phyloP scores from a whole-genome alignment of 2,329 filamentous ascomycete genomes.

The Phaeoacremonium minimum region DNA sequence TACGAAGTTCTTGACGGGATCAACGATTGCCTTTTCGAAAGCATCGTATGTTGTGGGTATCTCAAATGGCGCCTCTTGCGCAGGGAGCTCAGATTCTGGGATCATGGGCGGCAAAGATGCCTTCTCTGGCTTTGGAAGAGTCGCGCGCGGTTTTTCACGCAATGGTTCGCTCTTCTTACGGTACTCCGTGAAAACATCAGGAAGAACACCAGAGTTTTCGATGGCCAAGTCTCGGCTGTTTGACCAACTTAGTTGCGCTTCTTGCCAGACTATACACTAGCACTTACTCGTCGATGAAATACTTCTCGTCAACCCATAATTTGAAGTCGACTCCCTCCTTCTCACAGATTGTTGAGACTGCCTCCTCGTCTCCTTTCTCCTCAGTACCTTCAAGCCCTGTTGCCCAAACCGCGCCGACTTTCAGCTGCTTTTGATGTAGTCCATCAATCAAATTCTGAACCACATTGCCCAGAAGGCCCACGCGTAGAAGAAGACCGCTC shows the following conservation, averaged over 20 bases:
- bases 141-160: conserved; percentile 55
- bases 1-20: conserved; percentile 52
- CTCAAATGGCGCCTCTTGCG: conserved; percentile 57
- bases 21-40: conserved; percentile 49
- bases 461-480: conserved; percentile 57
- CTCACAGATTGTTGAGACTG: conserved; percentile 48
- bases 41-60: conserved; percentile 53
- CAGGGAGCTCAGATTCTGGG: conserved; percentile 40
- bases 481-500: conserved; percentile 60
- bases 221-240: conserved; percentile 66
- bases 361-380: conserved; percentile 60
- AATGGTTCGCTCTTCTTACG: conserved; percentile 71
- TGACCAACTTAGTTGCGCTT: conserved; percentile 7
- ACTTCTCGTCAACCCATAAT: conserved; percentile 72
- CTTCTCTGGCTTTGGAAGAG: conserved; percentile 47
- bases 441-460: conserved; percentile 52
- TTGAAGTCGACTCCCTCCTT: conserved; percentile 54
- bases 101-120: conserved; percentile 54
- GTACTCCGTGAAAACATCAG: conserved; percentile 72
- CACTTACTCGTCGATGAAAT: conserved; percentile 73
- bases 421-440: conserved; percentile 31
- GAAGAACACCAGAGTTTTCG: conserved; percentile 52
- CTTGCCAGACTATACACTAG: too few species aligned
- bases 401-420: conserved; percentile 69
- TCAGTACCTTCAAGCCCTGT: conserved; percentile 66